Conservation (phyloP, 768 basidiomycete genomes). For the Amanita muscaria region DNA sequence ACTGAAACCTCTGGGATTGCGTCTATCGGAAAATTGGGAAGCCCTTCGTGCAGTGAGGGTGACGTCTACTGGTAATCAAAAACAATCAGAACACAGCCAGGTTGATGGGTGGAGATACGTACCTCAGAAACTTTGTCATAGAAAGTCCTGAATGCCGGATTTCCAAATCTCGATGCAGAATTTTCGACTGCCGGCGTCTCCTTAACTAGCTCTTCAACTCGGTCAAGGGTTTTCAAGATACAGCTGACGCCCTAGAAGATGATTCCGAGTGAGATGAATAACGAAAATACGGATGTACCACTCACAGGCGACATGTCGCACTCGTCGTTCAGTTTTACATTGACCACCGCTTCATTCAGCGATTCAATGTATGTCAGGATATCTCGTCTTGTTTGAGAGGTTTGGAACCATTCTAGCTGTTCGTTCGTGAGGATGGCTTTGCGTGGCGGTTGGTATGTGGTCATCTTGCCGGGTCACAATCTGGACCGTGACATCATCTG, state of each 20-base stretch:
- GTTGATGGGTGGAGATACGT: constrained; percentile 6
- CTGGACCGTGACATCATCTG: too few relatives aligned
- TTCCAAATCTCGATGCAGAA: constrained; percentile 87
- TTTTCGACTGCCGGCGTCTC: constrained; percentile 85
- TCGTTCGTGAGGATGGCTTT: constrained; percentile 71
- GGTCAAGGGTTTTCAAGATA: constrained; percentile 55
- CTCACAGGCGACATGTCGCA: constrained; percentile 54
- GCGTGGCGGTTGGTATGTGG: constrained; percentile 11
- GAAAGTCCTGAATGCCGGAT: constrained; percentile 91
- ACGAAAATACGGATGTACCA: neutral
- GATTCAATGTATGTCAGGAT: constrained; percentile 64
- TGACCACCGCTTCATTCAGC: constrained; percentile 69
- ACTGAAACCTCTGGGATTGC: constrained; percentile 60
- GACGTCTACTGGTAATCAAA: constrained; percentile 37
- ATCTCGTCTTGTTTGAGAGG: constrained; percentile 57
- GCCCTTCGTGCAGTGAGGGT: constrained; percentile 41
- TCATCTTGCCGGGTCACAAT: too few relatives aligned
- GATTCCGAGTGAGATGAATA: constrained; percentile 6
- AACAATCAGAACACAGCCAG: neutral
- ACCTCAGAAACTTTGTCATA: constrained; percentile 77
- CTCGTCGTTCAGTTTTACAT: constrained; percentile 64
- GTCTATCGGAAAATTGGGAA: constrained; percentile 50
- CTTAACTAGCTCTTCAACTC: constrained; percentile 55
- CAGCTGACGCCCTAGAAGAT: constrained; percentile 48
- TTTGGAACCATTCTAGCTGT: constrained; percentile 78